These are phyloP conservation scores for Phytophthora fragariaefolia DNA, from an alignment of 352 stramenopile genomes.

Conservation along the genomic window DNA sequence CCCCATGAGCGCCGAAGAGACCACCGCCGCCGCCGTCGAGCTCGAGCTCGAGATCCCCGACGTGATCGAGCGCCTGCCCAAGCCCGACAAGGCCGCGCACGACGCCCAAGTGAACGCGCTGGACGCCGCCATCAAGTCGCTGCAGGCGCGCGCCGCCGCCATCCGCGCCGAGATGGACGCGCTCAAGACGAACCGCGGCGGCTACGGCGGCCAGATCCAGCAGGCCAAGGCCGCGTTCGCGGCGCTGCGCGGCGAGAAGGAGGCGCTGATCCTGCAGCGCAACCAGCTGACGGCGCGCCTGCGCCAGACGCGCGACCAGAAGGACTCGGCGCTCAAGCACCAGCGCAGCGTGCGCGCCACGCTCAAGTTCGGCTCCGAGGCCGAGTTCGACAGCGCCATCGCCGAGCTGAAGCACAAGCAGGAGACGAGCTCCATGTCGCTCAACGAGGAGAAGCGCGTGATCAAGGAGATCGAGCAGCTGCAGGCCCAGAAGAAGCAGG, in stretches of 20 bases:
- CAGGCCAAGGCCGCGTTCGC: constrained; percentile 87
- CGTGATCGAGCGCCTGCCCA: constrained; percentile 82
- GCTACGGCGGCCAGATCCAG: constrained; percentile 90
- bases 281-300: constrained; percentile 86
- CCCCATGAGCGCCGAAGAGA: constrained; percentile 38
- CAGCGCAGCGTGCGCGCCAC: constrained; percentile 64
- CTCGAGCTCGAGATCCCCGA: constrained; percentile 68
- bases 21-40: constrained; percentile 12
- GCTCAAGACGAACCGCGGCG: constrained; percentile 79
- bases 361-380: constrained; percentile 89
- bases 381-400: constrained; percentile 94
- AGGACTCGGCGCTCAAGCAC: constrained; percentile 76
- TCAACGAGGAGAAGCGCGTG: constrained; percentile 97
- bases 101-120: constrained; percentile 88
- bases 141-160: constrained; percentile 86
- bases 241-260: constrained; percentile 81
- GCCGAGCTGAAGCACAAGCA: constrained; percentile 88
- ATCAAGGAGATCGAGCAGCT: constrained; percentile 97
- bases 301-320: constrained; percentile 83
- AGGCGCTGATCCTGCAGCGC: constrained; percentile 87
- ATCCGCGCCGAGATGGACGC: constrained; percentile 82
- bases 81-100: constrained; percentile 91
- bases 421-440: constrained; percentile 96
- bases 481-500: constrained; percentile 89
- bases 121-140: constrained; percentile 91